Evolutionary conservation across 148 eudicot species (phyloP), one percentile per base, ranked within the genome.

Genomic region (Nepenthes mirabilis): DNA sequence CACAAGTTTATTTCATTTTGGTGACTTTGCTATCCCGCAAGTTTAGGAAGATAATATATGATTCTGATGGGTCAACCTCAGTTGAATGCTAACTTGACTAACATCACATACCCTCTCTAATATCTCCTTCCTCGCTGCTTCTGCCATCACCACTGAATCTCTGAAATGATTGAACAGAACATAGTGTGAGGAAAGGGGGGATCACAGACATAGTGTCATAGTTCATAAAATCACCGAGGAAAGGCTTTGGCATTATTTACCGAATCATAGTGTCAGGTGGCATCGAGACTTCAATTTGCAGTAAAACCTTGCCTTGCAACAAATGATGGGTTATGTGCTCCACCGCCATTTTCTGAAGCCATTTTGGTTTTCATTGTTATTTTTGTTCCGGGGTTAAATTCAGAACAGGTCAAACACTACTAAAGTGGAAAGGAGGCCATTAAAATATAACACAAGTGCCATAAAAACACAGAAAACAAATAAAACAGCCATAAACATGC

Each of bases 241-340:
- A 47, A 36, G 8, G 35, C 35, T 47, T 9, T n/a, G 54, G 48
- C 48, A 45, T 11, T 6, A 45, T 45, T 74, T 77, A 93, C 96
- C 89, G 77, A 54, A 88, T 74, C 54, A 68, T 68, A 6, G 72
- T 63, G 74, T 82, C 76, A 6, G 83, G 76, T 14, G 97, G 84
- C 99, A 89, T 89, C 37, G 99, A 89, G 45, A 94, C 99, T 72
- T 94, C 91, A 13, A 94, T 71, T 66, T 89, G 81, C 57, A 94
- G 90, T 67, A 88, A 62, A 62, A 76, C 65, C 76, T 83, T 80
- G 62, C 81, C 93, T 56, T 81, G 87, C 68, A 94, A 59, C 57
- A 80, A 60, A 70, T 86, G 99, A n/a, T 66, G 85, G 0, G 86
- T 86, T 52, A 86, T 74, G 65, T 73, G 84, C 68, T 84, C 74